Evolutionary conservation across 345 rosid species (phyloP).

Genomic region (Draba incana): DNA sequence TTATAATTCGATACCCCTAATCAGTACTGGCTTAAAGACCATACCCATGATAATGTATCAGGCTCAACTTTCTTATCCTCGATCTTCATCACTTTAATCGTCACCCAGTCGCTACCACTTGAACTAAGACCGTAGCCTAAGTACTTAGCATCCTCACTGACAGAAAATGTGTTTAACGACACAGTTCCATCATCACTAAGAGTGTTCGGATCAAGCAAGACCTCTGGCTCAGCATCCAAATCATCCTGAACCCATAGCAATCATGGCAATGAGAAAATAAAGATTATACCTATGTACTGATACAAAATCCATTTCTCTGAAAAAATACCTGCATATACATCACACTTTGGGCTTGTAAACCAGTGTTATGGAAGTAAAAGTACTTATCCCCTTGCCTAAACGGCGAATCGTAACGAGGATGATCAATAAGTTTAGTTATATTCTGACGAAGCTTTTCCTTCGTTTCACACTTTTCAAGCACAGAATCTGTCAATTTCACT

Average conservation of each 20-base stretch:
- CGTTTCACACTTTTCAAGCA: conserved; percentile 60
- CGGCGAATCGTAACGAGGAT: conserved; percentile 77
- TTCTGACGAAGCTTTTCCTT: conserved; percentile 65
- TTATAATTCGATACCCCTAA: background rate
- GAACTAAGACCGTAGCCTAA: conserved; percentile 84
- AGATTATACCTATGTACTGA: background rate
- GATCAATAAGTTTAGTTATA: conserved; percentile 68
- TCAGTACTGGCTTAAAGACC: conserved; percentile 19
- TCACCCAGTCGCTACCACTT: conserved; percentile 96
- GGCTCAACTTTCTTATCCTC: conserved; percentile 70
- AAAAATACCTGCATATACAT: conserved; percentile 67
- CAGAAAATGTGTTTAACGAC: conserved; percentile 54
- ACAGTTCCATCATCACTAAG: conserved; percentile 92
- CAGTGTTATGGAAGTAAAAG: conserved; percentile 85
- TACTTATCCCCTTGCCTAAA: conserved; percentile 68
- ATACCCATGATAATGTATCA: conserved; percentile 86
- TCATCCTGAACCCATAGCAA: conserved; percentile 55
- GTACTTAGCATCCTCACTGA: conserved; percentile 82
- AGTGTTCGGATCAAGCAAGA: conserved; percentile 84
- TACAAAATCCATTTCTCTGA: background rate
- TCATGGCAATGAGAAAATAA: conserved; percentile 12
- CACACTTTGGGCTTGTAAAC: conserved; percentile 82
- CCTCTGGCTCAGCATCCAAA: conserved; percentile 73
- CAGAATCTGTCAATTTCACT: conserved; percentile 66
- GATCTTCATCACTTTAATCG: conserved; percentile 66